A percentile compares a stretch with the other conserved stretches of the same genome.
Conservation (phyloP, 352 stramenopile genomes). For the Halophytophthora polymorphica region DNA sequence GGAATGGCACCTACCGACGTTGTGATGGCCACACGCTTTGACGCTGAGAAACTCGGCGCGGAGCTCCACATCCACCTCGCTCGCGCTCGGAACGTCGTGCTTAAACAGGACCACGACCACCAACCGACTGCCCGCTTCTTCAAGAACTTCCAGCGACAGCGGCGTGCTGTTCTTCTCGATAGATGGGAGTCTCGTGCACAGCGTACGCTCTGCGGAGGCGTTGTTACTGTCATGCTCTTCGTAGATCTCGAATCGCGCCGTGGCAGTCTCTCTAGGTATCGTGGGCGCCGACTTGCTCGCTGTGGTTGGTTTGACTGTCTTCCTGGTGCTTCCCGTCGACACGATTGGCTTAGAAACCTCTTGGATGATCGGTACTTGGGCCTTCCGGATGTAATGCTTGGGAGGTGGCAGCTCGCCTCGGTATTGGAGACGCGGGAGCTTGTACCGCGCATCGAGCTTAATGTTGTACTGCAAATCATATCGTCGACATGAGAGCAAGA, state of each 20-base stretch:
- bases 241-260: conserved; percentile 33
- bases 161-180: conserved; percentile 33
- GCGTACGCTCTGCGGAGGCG: conserved; percentile 1
- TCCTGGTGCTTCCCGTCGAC: conserved; percentile 10
- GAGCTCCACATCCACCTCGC: conserved; percentile 50
- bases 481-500: too few species aligned
- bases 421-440: conserved; percentile 71
- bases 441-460: conserved; percentile 70
- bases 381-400: conserved; percentile 81
- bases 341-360: conserved; percentile 32
- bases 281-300: conserved; percentile 3
- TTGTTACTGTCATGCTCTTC: conserved; percentile 20
- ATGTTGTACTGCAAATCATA: conserved; percentile 75
- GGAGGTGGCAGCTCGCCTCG: conserved; percentile 55
- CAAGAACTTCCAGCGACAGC: conserved; percentile 44
- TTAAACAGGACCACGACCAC: conserved; percentile 40
- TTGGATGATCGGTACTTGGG: conserved; percentile 65
- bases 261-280: conserved; percentile 25
- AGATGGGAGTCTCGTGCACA: conserved; percentile 32
- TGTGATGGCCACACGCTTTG: conserved; percentile 41
- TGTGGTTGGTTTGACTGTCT: conserved; percentile 3
- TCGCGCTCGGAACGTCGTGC: conserved; percentile 19
- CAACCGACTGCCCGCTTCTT: conserved; percentile 29
- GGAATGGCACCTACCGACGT: conserved; percentile 37
- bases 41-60: conserved; percentile 44